These are phyloP conservation scores for Teratosphaeria viscida DNA, from an alignment of 2,329 filamentous ascomycete species.

Conservation along the genomic window DNA sequence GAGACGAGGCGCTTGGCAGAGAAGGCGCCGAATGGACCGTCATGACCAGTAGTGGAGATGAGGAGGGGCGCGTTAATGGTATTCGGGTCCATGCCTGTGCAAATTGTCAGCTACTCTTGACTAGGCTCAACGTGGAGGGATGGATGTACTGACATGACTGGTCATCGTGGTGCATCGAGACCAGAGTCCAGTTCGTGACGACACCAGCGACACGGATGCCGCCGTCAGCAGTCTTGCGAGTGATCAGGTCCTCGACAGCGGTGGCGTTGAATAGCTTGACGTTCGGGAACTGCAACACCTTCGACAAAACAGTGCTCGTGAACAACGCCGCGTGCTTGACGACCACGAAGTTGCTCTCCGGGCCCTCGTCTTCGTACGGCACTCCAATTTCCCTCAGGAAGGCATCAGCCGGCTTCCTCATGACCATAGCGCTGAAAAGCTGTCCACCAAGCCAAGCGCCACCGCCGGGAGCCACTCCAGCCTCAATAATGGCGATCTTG, in stretches of 20 bases:
- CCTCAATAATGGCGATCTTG: constrained; percentile 85
- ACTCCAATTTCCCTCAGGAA: constrained; percentile 76
- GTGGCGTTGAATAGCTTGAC: constrained; percentile 96
- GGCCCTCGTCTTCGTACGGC: constrained; percentile 74
- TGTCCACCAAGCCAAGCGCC: constrained; percentile 90
- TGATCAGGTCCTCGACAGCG: constrained; percentile 84
- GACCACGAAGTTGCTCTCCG: constrained; percentile 58
- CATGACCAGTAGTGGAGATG: constrained; percentile 84
- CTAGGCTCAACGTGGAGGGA: neutral
- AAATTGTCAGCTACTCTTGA: neutral
- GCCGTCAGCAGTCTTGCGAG: constrained; percentile 48
- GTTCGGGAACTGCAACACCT: constrained; percentile 76
- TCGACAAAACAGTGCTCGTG: constrained; percentile 75
- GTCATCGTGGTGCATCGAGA: constrained; percentile 45
- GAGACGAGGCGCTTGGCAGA: constrained; percentile 80
- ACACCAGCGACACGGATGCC: constrained; percentile 71
- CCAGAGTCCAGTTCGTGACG: constrained; percentile 92
- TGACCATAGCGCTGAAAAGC: constrained; percentile 90
- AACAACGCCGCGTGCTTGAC: constrained; percentile 92
- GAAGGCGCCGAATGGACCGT: constrained; percentile 86
- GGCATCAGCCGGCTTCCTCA: constrained; percentile 81
- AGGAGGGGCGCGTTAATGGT: constrained; percentile 87
- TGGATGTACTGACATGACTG: constrained; percentile 43
- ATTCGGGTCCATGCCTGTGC: constrained; percentile 73
- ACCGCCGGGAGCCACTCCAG: constrained; percentile 74